Evolutionary conservation across 371 early-diverging fungal species (phyloP).

Genomic region (Mortierella sp.): DNA sequence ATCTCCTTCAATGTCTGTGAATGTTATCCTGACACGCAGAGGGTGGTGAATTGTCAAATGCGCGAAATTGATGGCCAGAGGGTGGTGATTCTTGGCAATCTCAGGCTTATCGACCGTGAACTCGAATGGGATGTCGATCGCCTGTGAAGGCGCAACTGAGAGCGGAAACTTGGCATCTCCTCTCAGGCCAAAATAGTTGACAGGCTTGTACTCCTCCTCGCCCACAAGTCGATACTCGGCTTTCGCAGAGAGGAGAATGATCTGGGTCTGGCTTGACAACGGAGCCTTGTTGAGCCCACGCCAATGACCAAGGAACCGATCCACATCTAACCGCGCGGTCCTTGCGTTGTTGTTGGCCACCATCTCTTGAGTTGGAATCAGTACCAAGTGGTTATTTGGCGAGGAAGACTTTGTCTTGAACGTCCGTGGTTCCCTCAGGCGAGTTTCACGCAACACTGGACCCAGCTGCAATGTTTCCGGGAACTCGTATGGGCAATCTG

Average conservation of each 20-base stretch:
- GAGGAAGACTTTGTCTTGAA: slow-evolving; percentile 2
- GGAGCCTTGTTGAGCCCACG: slow-evolving; percentile 21
- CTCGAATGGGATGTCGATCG: slow-evolving; percentile 25
- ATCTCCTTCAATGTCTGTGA: slow-evolving; percentile 40
- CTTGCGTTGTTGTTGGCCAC: slow-evolving; percentile 37
- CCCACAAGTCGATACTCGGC: slow-evolving; percentile 52
- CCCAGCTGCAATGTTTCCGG: slow-evolving; percentile 38
- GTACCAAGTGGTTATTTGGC: slow-evolving; percentile 11
- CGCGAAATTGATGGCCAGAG: slow-evolving; percentile 20
- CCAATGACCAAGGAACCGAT: slow-evolving; percentile 23
- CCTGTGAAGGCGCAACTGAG: slow-evolving; percentile 30
- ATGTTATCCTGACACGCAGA: slow-evolving; percentile 37
- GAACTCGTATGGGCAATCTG: slow-evolving; percentile 32
- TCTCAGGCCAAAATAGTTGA: slow-evolving; percentile 8
- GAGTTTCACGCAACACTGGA: slow-evolving; percentile 8
- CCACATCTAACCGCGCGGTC: neutral
- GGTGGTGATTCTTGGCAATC: slow-evolving; percentile 9
- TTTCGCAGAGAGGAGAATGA: slow-evolving; percentile 22
- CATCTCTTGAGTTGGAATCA: neutral
- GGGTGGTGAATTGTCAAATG: slow-evolving; percentile 29
- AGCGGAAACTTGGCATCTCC: slow-evolving; percentile 23
- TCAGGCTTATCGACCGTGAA: slow-evolving; percentile 22
- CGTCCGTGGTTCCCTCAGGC: neutral
- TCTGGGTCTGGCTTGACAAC: slow-evolving; percentile 19
- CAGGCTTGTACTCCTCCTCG: slow-evolving; percentile 32